Evolutionary conservation across 2,329 filamentous ascomycete species (phyloP).

Genomic region (Fusarium sp.): DNA sequence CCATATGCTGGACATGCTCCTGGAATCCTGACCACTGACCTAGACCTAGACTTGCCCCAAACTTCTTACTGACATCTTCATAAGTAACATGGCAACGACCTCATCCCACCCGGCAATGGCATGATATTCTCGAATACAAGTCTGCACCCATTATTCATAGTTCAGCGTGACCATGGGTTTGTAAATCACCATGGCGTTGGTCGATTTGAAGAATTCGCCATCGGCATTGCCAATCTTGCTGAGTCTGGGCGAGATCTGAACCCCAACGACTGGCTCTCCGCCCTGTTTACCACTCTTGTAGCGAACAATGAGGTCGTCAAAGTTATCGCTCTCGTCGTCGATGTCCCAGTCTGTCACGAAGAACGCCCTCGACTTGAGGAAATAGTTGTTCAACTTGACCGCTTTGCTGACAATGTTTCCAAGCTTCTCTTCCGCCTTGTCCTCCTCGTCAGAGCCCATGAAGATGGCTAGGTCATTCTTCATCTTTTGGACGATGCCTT

Average conservation of each 20-base stretch:
- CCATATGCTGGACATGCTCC: background rate
- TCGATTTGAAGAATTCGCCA: conserved; percentile 4
- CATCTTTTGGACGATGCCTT: background rate
- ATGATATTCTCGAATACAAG: background rate
- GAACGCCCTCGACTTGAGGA: conserved; percentile 26
- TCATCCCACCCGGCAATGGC: background rate
- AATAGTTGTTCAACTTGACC: background rate
- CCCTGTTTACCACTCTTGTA: background rate
- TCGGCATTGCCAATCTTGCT: conserved; percentile 27
- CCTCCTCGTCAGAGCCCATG: background rate
- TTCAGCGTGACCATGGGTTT: conserved; percentile 4
- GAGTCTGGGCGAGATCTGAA: conserved; percentile 23
- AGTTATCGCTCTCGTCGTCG: background rate
- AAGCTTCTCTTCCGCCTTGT: background rate
- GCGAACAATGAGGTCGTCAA: background rate
- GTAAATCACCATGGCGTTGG: background rate
- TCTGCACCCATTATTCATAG: background rate
- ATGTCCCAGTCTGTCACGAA: background rate
- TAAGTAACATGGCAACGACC: background rate
- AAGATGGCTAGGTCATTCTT: conserved; percentile 6
- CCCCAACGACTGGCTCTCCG: background rate
- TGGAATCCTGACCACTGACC: background rate
- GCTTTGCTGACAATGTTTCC: conserved; percentile 1
- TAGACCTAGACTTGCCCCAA: background rate
- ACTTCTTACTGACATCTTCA: background rate